Evolutionary conservation across 257 asterid genomes (phyloP), one percentile per base, ranked within the genome.

Genomic region (Capsicum pubescens): DNA sequence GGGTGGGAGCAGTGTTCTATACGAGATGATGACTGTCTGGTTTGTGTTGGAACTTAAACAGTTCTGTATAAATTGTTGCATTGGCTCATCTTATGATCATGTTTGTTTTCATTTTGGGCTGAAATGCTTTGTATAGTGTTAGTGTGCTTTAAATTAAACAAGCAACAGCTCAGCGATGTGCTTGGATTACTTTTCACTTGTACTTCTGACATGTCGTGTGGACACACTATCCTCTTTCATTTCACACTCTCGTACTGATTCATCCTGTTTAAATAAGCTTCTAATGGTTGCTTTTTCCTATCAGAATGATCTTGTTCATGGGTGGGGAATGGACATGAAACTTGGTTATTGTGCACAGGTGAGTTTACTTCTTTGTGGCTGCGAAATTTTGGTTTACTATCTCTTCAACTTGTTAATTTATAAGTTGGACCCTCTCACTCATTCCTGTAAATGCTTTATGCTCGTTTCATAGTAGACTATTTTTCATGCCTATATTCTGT

Each of bases 271-370:
- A 32, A 7, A 13, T 54, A 19, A 54, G 64, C 82, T 26, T 9
- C 15, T 77, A 77, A 77, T 54, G 16, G 15, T 32, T 54, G 50
- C 50, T 42, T 59, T 9, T 82, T 86, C 84, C 84, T 86, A 86
- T 83, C 93, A 97, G 99, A 97, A 91, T 88, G 99, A 97, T 91
- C 99, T 97, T 86, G 98, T 97, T 86, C 99, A 95, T 88, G 99
- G 99, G 84, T 97, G 99, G 99, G 99, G 99, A 84, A 78, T 97
- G 98, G 99, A 97, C 92, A 97, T 97, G 93, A 97, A 94, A 87
- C 95, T 97, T 19, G 99, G 99, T 14, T 97, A 95, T 87, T 97
- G 99, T 85, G 98, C 98, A 68, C 99, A 93, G 98, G 99, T 93
- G 82, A 87, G 86, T 67, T 56, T 63, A 15, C 56, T 82, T 35